Base-by-base conservation (phyloP, 1,139 yeast genomes). In the Sugiyamaella sp. region DNA sequence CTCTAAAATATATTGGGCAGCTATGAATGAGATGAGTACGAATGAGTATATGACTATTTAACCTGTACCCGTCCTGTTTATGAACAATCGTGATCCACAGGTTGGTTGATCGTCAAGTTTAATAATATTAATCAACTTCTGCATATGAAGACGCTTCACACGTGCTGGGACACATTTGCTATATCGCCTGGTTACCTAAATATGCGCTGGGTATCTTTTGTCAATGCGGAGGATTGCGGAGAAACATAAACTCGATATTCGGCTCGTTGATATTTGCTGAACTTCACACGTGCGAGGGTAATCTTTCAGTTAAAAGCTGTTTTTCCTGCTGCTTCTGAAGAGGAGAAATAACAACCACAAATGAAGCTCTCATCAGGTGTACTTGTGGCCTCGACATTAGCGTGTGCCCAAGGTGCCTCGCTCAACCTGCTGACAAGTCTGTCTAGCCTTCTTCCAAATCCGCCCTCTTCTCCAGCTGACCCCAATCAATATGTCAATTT, bases 401-500 rank as follows among this genome's bases (percentile, higher is more conserved):
- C 14, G 14, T 29, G 14, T 12, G 35, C 35, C 8, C 8, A 29
- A 10, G 35, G 35, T 8, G 35, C 35, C 8, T 29, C 35, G 4
- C 8, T 29, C 14, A 29, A 14, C 14, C 14, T 29, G 8, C n/a
- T 29, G 35, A 29, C 8, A 4, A 12, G n/a, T 4, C 14, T 29
- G n/a, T 12, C n/a, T 4, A 14, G n/a, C 14, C 8, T 5, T 29
- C 14, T 12, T 29, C 35, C 35, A 29, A 19, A 17, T 25, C 33
- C n/a, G 12, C 12, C 43, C 33, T 17, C 39, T 20, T 37, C 51
- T 4, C 19, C 32, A 12, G 8, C 22, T 8, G 41, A 45, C 22
- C 52, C 51, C 16, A 42, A 41, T 29, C 27, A 50, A 21, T 51
- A 57, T 43, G 61, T 57, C 10, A 46, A 55, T 27, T 46, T 58